phyloP scores from a whole-genome alignment of 768 basidiomycete genomes.

The Tubosaeta sp. region DNA sequence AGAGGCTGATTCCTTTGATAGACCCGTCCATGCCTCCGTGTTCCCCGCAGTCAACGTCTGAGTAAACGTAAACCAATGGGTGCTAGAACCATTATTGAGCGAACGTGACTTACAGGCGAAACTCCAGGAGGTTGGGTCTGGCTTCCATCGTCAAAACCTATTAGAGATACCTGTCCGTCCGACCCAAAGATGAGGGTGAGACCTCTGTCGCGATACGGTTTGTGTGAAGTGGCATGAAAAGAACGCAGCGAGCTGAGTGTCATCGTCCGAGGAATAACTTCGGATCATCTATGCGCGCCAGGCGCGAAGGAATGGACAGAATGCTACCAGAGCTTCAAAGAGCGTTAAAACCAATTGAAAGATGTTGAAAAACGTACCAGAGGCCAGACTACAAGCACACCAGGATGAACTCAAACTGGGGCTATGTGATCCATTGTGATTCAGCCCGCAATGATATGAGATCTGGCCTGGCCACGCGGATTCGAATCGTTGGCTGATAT shows the following conservation, averaged over 20 bases:
- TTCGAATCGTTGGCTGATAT: too few relatives aligned
- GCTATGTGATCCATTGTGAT: background rate
- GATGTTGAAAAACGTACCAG: background rate
- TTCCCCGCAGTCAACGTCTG: conserved; percentile 9
- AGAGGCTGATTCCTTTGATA: background rate
- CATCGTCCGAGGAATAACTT: conserved; percentile 17
- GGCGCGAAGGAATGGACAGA: conserved; percentile 19
- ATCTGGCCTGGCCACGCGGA: background rate
- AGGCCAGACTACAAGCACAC: background rate
- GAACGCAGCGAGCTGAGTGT: conserved; percentile 6
- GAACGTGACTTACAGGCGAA: conserved; percentile 4
- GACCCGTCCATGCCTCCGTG: background rate
- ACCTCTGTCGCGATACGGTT: conserved; percentile 13
- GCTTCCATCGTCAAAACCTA: conserved; percentile 13
- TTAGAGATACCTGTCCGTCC: conserved; percentile 25
- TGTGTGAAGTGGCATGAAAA: conserved; percentile 7
- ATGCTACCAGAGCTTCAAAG: conserved; percentile 17
- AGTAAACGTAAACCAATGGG: background rate
- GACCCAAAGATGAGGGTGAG: conserved; percentile 26
- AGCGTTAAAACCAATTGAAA: background rate
- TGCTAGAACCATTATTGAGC: too few relatives aligned
- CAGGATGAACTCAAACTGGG: background rate
- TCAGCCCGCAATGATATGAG: conserved; percentile 7
- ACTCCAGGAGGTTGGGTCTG: background rate
- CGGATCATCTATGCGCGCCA: conserved; percentile 27